These are phyloP conservation scores for Botrytis squamosa DNA, from an alignment of 2,329 filamentous ascomycete species.

Conservation along the genomic window DNA sequence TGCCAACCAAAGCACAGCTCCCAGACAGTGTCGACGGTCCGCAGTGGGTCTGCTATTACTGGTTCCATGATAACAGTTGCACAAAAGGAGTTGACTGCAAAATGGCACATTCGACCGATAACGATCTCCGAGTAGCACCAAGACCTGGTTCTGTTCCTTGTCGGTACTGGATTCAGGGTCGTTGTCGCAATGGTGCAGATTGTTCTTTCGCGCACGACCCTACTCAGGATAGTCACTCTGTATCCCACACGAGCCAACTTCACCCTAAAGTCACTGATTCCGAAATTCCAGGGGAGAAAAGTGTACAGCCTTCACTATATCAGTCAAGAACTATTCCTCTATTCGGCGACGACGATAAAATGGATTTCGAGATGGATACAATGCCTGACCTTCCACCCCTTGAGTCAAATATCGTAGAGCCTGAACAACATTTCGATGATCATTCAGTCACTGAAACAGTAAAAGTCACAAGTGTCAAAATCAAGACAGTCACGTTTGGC, in stretches of 20 bases:
- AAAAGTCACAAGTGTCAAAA: not conserved
- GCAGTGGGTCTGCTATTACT: constrained; percentile 9
- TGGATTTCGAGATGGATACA: not conserved
- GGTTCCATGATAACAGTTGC: constrained; percentile 21
- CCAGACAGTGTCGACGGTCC: not conserved
- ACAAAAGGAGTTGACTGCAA: constrained; percentile 9
- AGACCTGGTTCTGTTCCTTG: not conserved
- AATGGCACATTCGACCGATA: constrained; percentile 10
- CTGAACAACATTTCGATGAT: not conserved
- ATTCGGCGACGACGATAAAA: not conserved
- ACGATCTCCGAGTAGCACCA: not conserved
- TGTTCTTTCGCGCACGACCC: not conserved
- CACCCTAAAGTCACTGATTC: not conserved
- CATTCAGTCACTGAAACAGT: too few species aligned
- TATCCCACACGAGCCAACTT: not conserved
- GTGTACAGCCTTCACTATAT: not conserved
- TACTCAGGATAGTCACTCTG: not conserved
- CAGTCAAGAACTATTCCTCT: not conserved
- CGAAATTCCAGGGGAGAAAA: not conserved
- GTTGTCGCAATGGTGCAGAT: not conserved
- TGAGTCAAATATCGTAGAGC: not conserved
- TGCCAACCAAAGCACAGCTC: not conserved
- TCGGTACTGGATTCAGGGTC: not conserved
- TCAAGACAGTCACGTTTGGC: constrained; percentile 3
- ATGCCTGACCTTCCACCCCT: not conserved